Conservation (phyloP, 805 yeast genomes). For the Saccharomycopsis amapae region DNA sequence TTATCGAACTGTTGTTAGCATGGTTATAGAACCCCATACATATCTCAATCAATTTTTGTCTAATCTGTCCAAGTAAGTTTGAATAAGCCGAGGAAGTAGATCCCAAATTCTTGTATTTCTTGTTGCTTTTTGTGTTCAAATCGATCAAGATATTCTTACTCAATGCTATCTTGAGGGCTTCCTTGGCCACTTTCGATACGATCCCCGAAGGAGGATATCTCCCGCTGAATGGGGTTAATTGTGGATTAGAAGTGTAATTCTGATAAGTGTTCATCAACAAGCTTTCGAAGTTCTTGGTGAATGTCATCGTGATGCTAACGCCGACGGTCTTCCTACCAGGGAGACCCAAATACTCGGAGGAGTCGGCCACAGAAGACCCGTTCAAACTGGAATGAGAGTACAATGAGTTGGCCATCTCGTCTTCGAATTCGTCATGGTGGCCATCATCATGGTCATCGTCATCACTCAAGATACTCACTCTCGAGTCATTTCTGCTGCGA, state of each 20-base stretch:
- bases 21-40: slow-evolving; percentile 7
- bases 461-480: slow-evolving; percentile 15
- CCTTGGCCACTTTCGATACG: slow-evolving; percentile 51
- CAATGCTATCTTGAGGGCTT: slow-evolving; percentile 37
- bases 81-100: slow-evolving; percentile 7
- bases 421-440: slow-evolving; percentile 6
- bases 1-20: neutral
- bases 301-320: neutral
- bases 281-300: slow-evolving; percentile 15
- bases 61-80: slow-evolving; percentile 28
- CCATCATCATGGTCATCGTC: slow-evolving; percentile 11
- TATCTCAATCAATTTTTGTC: slow-evolving; percentile 30
- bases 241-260: slow-evolving; percentile 46
- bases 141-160: slow-evolving; percentile 32
- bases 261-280: slow-evolving; percentile 33
- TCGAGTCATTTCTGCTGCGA: slow-evolving; percentile 8
- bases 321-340: neutral
- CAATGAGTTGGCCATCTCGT: slow-evolving; percentile 12
- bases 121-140: slow-evolving; percentile 31
- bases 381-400: slow-evolving; percentile 18
- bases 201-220: slow-evolving; percentile 63
- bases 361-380: slow-evolving; percentile 4
- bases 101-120: slow-evolving; percentile 15
- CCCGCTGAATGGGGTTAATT: slow-evolving; percentile 60
- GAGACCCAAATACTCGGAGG: neutral